Evolutionary conservation across 768 basidiomycete species (phyloP).

Genomic region (Rickenella mellea): DNA sequence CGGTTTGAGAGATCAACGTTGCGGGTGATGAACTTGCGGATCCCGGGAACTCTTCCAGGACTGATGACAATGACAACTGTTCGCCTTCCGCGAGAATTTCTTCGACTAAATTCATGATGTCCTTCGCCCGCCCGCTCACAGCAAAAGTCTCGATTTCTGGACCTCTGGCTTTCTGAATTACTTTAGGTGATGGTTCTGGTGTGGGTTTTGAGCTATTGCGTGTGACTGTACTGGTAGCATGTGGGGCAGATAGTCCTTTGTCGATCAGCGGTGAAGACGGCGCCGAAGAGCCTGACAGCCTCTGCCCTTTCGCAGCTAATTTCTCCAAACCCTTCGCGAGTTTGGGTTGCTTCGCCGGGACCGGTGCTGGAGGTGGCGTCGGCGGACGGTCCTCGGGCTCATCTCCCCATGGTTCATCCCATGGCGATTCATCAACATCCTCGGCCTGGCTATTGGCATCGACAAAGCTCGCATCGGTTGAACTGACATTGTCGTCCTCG

Average conservation of each 20-base stretch:
- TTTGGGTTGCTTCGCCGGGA: slow-evolving; percentile 24
- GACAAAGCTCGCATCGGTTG: slow-evolving; percentile 14
- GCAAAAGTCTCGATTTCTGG: slow-evolving; percentile 44
- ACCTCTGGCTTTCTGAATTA: slow-evolving; percentile 11
- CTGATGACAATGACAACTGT: slow-evolving; percentile 46
- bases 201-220: slow-evolving; percentile 7
- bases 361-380: slow-evolving; percentile 18
- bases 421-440: slow-evolving; percentile 25
- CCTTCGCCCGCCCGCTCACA: slow-evolving; percentile 49
- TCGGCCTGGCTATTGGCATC: background rate
- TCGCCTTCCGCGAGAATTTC: slow-evolving; percentile 59
- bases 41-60: slow-evolving; percentile 28
- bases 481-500: slow-evolving; percentile 20
- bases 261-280: background rate
- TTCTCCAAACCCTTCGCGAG: slow-evolving; percentile 51
- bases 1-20: slow-evolving; percentile 47
- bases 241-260: slow-evolving; percentile 7
- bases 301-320: slow-evolving; percentile 46
- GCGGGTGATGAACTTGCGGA: slow-evolving; percentile 33
- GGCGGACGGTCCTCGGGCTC: slow-evolving; percentile 19
- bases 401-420: slow-evolving; percentile 40
- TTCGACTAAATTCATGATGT: slow-evolving; percentile 46
- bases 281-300: slow-evolving; percentile 23
- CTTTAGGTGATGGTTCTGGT: slow-evolving; percentile 13
- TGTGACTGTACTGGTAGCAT: slow-evolving; percentile 13